Conservation (phyloP, 352 stramenopile species). For the Globisporangium takayamanum region DNA sequence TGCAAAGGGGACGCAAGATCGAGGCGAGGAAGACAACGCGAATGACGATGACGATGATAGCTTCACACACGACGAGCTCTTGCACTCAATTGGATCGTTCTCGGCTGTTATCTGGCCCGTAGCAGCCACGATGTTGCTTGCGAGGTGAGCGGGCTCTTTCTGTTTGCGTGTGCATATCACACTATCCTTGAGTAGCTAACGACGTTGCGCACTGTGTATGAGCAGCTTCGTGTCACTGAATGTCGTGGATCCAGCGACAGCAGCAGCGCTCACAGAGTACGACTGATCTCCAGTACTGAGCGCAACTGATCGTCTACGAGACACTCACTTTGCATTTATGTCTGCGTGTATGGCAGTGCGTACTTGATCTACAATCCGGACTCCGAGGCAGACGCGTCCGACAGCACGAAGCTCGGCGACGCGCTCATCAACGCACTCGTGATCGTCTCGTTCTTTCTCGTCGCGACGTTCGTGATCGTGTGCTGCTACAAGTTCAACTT, state of each 20-base stretch:
- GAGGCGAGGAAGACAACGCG: neutral
- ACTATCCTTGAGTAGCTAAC: too few species aligned
- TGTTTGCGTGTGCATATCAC: neutral
- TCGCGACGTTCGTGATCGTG: conserved; percentile 88
- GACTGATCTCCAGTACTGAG: neutral
- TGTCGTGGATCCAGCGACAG: conserved; percentile 69
- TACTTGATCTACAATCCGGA: conserved; percentile 78
- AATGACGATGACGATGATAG: conserved; percentile 24
- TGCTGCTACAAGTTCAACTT: conserved; percentile 90
- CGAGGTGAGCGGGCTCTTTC: conserved; percentile 31
- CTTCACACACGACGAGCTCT: conserved; percentile 75
- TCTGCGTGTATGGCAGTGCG: conserved; percentile 23
- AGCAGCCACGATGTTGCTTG: conserved; percentile 72
- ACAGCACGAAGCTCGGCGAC: conserved; percentile 63
- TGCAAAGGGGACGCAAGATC: neutral
- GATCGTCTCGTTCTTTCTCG: conserved; percentile 87
- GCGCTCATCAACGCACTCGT: conserved; percentile 84
- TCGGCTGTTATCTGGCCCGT: conserved; percentile 78
- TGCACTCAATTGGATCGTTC: conserved; percentile 84
- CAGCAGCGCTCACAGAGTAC: conserved; percentile 66
- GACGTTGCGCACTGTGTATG: neutral
- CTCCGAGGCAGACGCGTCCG: conserved; percentile 38
- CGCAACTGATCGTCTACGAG: neutral
- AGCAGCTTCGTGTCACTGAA: conserved; percentile 74
- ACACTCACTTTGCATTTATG: neutral